Evolutionary conservation across 1,284 basidiomycete species (phyloP).

Genomic region (Apiotrichum domesticum): DNA sequence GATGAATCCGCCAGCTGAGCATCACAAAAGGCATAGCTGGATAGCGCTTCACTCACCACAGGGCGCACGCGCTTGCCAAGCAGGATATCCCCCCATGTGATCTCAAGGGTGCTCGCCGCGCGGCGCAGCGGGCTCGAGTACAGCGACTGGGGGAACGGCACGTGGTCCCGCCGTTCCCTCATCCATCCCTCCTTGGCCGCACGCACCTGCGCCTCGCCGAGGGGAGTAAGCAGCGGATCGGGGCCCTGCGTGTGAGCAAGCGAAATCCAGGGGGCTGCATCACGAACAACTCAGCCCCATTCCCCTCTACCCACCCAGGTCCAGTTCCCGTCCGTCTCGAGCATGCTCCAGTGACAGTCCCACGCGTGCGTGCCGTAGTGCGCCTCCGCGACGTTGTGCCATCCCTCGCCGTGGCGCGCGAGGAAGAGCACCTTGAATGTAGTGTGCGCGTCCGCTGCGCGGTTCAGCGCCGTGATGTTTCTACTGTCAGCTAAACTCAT

Average conservation of each 20-base stretch:
- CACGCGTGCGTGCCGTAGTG: conserved; percentile 39
- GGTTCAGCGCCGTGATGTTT: conserved; percentile 27
- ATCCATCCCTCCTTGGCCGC: conserved; percentile 32
- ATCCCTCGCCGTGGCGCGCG: conserved; percentile 46
- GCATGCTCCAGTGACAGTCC: conserved; percentile 33
- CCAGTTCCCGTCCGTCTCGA: conserved; percentile 29
- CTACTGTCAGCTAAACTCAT: conserved; percentile 1
- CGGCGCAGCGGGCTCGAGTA: conserved; percentile 37
- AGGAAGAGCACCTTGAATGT: conserved; percentile 42
- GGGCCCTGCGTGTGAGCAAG: conserved; percentile 29
- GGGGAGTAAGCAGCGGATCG: conserved; percentile 30
- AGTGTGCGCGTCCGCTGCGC: conserved; percentile 23
- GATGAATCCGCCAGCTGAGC: no score
- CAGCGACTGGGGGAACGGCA: conserved; percentile 30
- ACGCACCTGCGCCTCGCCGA: conserved; percentile 27
- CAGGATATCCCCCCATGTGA: conserved; percentile 35
- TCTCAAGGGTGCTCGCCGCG: conserved; percentile 28
- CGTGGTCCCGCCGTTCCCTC: conserved; percentile 18
- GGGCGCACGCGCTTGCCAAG: conserved; percentile 11
- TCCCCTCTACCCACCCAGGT: conserved; percentile 19
- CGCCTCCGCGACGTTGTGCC: conserved; percentile 32
- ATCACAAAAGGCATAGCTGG: background rate
- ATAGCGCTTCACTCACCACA: conserved; percentile 2
- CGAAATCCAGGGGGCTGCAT: no score
- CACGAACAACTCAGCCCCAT: no score